Evolutionary conservation across 2,329 filamentous ascomycete species (phyloP), one percentile per base, ranked within the genome.

Genomic region (Neurospora sp.): DNA sequence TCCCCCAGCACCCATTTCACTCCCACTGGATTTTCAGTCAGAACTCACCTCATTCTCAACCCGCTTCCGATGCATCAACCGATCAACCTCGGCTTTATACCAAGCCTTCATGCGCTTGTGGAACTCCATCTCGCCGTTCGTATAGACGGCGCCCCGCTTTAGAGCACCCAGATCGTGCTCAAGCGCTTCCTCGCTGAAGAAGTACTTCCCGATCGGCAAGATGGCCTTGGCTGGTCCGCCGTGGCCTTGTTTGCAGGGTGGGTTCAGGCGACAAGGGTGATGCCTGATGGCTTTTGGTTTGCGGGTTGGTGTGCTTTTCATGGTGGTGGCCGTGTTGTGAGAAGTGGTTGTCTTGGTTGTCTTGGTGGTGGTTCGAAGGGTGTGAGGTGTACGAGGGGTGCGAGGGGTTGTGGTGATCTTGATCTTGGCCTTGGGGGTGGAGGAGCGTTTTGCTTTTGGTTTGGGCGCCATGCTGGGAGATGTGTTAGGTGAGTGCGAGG

Each of bases 81-180:
- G 72, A 52, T 75, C 73, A n/a, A 75, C 71, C 67, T 75, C 74
- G 66, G 73, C 73, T 67, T 74, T 75, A 70, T 74, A 76, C 75
- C 75, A 76, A 7, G 73, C 70, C 42, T 69, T 72, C 2, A 71
- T 73, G 1, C 74, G 69, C 13, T 67, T 68, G 62, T 72, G 72
- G 66, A 76, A 76, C 36, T 75, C n/a, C n/a, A n/a, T n/a, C n/a
- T n/a, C n/a, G n/a, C n/a, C 39, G 19, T 38, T 40, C 8, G 33
- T n/a, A 67, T 75, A 75, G 11, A 74, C 15, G 0, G 71, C 70
- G 6, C 73, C 71, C 36, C 17, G 70, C 36, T 68, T 71, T 2
- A 75, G 70, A n/a, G 75, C 72, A 0, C 15, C 38, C 4, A 74
- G 52, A 66, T 75, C 74, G 38, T 74, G 71, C 7, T 70, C 69